Percentiles rank a stretch among this genome's conserved stretches.
phyloP scores from a whole-genome alignment of 2,329 filamentous ascomycete genomes.

The Clarireedia monteithiana region DNA sequence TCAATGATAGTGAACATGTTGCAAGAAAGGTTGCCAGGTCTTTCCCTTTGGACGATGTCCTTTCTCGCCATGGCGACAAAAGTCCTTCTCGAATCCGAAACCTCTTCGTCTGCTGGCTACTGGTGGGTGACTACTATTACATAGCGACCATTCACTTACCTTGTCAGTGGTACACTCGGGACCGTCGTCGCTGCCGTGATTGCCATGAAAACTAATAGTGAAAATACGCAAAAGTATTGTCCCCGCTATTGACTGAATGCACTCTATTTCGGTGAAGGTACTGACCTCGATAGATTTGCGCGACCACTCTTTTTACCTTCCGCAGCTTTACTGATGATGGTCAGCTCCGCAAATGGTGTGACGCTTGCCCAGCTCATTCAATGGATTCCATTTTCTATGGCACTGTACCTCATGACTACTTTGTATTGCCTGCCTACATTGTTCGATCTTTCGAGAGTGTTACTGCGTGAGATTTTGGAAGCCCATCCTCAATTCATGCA shows the following conservation, averaged over 20 bases:
- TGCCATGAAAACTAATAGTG: conserved; percentile 6
- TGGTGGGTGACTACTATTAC: conserved; percentile 5
- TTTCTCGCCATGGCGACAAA: neutral
- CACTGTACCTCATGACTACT: conserved; percentile 11
- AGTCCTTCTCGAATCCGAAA: neutral
- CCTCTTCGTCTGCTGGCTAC: neutral
- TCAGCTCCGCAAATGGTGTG: conserved; percentile 6
- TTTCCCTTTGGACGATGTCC: neutral
- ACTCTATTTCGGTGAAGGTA: neutral
- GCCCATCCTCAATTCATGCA: neutral
- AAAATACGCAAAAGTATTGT: conserved; percentile 12
- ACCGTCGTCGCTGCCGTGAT: conserved; percentile 1
- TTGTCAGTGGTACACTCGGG: neutral
- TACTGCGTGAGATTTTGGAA: neutral
- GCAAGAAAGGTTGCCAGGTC: neutral
- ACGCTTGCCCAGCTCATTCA: conserved; percentile 6
- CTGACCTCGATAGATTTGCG: conserved; percentile 1
- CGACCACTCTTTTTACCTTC: neutral
- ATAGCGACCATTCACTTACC: neutral
- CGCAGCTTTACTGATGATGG: neutral
- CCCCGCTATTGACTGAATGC: neutral
- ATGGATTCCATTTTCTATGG: conserved; percentile 12
- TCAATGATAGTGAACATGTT: neutral
- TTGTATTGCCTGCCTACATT: conserved; percentile 11
- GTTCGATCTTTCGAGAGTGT: neutral